phyloP scores from a whole-genome alignment of 116 monocot species.

The Thalassia testudinum region DNA sequence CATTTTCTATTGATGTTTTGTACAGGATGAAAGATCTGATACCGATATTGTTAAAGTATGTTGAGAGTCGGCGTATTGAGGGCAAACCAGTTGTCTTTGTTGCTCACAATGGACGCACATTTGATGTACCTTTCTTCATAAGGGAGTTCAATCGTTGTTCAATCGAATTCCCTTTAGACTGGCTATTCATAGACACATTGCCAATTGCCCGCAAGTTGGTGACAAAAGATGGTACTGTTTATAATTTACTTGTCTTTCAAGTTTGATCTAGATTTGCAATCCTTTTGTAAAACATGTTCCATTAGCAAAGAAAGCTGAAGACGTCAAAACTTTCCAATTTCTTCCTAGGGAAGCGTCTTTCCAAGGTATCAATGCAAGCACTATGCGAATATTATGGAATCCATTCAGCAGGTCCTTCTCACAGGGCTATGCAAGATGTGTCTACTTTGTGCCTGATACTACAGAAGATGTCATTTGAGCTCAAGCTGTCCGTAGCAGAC shows the following conservation, averaged over 20 bases:
- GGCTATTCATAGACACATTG: conserved; percentile 73
- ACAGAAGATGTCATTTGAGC: conserved; percentile 51
- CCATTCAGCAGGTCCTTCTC: conserved; percentile 35
- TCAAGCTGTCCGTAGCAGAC: conserved; percentile 42
- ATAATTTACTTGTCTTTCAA: no score
- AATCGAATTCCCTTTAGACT: conserved; percentile 44
- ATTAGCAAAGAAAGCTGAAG: no score
- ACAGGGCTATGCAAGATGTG: conserved; percentile 86
- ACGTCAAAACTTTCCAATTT: no score
- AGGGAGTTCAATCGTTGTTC: conserved; percentile 55
- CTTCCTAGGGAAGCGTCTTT: no score
- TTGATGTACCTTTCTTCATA: conserved; percentile 83
- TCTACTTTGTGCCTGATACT: conserved; percentile 35
- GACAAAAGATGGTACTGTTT: conserved; percentile 52
- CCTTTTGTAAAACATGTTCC: no score
- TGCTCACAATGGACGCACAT: conserved; percentile 70
- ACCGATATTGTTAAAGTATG: conserved; percentile 54
- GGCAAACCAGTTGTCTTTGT: conserved; percentile 59
- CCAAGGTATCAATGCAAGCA: conserved; percentile 7
- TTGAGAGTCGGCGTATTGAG: conserved; percentile 37
- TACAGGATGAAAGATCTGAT: conserved; percentile 66
- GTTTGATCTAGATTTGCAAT: no score
- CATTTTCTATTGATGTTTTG: no score
- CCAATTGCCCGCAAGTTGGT: conserved; percentile 49
- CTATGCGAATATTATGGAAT: conserved; percentile 36